Evolutionary conservation across 129 eudicot genomes (phyloP).

Genomic region (Tagetes erecta): DNA sequence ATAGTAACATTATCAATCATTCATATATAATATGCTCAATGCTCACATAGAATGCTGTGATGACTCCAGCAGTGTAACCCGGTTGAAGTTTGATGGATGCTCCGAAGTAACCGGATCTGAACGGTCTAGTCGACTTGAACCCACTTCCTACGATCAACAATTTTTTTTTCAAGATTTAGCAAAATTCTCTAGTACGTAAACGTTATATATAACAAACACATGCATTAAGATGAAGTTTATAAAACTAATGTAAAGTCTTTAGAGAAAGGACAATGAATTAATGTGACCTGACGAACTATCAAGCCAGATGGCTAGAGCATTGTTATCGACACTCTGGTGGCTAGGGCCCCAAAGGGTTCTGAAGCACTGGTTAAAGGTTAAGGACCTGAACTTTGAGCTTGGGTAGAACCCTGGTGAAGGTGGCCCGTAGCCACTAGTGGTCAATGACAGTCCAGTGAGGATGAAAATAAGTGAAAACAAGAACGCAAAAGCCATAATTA

Average conservation of each 20-base stretch:
- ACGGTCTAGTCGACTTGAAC: constrained; percentile 80
- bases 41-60: constrained; percentile 84
- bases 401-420: constrained; percentile 50
- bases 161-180: too few species aligned
- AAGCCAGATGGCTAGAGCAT: constrained; percentile 76
- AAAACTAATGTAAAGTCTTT: too few species aligned
- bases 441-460: constrained; percentile 27
- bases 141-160: constrained; percentile 62
- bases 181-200: too few species aligned
- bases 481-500: constrained; percentile 18
- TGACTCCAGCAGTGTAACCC: constrained; percentile 93
- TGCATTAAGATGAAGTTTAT: too few species aligned
- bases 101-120: constrained; percentile 83
- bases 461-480: constrained; percentile 28
- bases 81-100: constrained; percentile 84
- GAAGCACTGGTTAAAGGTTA: constrained; percentile 61
- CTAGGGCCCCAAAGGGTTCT: constrained; percentile 79
- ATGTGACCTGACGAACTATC: constrained; percentile 58
- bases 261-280: background rate
- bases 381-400: constrained; percentile 50
- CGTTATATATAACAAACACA: too few species aligned
- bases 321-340: constrained; percentile 56
- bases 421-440: constrained; percentile 42
- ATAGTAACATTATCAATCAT: background rate
- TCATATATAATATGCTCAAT: constrained; percentile 7